Percentiles rank a stretch among this genome's conserved stretches.
These are phyloP conservation scores for Pisolithus tinctorius DNA, from an alignment of 768 basidiomycete genomes.

Conservation along the genomic window DNA sequence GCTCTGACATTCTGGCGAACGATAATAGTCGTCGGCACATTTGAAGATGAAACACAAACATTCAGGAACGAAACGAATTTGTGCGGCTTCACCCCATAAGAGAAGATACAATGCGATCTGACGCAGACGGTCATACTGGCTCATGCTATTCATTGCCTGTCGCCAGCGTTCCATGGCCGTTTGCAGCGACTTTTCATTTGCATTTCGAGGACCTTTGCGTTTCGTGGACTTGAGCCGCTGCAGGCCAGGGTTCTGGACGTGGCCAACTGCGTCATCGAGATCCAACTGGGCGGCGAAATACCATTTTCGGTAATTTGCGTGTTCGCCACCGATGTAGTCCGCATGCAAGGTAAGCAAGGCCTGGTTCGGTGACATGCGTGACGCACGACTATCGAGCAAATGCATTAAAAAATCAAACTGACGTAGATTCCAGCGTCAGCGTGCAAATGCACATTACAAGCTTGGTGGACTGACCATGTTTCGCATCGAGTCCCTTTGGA, in stretches of 20 bases:
- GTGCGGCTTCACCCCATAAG: conserved; percentile 97
- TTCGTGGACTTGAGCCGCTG: conserved; percentile 73
- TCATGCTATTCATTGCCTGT: conserved; percentile 98
- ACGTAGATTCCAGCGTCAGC: conserved; percentile 5
- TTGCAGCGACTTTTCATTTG: conserved; percentile 62
- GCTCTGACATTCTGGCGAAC: conserved; percentile 95
- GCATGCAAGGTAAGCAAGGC: conserved; percentile 94
- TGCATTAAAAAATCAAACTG: conserved; percentile 99
- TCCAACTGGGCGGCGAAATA: conserved; percentile 99
- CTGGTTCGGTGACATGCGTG: conserved; percentile 94
- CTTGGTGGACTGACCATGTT: conserved; percentile 66
- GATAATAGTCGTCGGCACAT: conserved; percentile 99
- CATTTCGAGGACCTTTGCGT: conserved; percentile 48
- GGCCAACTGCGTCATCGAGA: conserved; percentile 94
- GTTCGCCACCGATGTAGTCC: conserved; percentile 97
- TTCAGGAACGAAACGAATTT: conserved; percentile 94
- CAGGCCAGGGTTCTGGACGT: conserved; percentile 86
- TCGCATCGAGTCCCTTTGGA: conserved; percentile 90
- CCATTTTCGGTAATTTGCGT: conserved; percentile 99
- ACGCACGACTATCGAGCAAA: conserved; percentile 91
- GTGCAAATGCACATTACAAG: conserved; percentile 7
- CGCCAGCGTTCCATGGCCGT: conserved; percentile 90
- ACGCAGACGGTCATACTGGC: conserved; percentile 92
- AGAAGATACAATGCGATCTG: conserved; percentile 94
- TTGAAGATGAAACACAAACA: conserved; percentile 99